A percentile compares a stretch with the other conserved stretches of the same genome.
These are phyloP conservation scores for Clarireedia homoeocarpa DNA, from an alignment of 2,329 filamentous ascomycete genomes.

Conservation along the genomic window DNA sequence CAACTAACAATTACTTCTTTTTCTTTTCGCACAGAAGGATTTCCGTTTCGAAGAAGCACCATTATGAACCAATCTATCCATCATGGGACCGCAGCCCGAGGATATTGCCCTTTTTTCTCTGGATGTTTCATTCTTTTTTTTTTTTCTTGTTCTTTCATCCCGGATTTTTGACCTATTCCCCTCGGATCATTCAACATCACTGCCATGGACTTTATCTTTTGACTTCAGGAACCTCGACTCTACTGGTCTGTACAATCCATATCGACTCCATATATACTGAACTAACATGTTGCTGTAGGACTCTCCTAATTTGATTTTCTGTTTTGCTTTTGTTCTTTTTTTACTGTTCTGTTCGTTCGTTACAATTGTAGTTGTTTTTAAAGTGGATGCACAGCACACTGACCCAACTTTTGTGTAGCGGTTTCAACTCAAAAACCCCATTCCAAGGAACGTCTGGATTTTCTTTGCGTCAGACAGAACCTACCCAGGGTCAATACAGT, in stretches of 20 bases:
- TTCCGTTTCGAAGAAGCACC: neutral
- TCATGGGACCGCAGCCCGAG: neutral
- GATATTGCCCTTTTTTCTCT: neutral
- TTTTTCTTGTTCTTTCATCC: neutral
- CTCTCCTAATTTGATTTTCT: constrained; percentile 12
- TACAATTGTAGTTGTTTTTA: constrained; percentile 13
- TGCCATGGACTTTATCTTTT: neutral
- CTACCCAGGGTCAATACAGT: constrained; percentile 27
- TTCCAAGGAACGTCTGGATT: constrained; percentile 24
- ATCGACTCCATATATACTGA: neutral
- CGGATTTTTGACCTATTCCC: neutral
- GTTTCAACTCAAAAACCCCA: constrained; percentile 19
- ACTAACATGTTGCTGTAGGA: constrained; percentile 19
- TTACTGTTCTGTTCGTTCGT: constrained; percentile 8
- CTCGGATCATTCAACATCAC: neutral
- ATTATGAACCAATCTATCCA: neutral
- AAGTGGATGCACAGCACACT: constrained; percentile 28
- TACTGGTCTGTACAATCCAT: constrained; percentile 20
- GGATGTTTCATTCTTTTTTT: constrained; percentile 5
- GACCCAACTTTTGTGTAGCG: constrained; percentile 27
- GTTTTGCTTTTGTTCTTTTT: constrained; percentile 11
- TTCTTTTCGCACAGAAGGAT: constrained; percentile 21
- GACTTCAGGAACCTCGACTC: neutral
- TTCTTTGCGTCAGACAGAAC: constrained; percentile 30
- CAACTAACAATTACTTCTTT: constrained; percentile 23